Evolutionary conservation across 2,329 filamentous ascomycete genomes (phyloP).

Genomic region (Colletotrichum higginsianum): DNA sequence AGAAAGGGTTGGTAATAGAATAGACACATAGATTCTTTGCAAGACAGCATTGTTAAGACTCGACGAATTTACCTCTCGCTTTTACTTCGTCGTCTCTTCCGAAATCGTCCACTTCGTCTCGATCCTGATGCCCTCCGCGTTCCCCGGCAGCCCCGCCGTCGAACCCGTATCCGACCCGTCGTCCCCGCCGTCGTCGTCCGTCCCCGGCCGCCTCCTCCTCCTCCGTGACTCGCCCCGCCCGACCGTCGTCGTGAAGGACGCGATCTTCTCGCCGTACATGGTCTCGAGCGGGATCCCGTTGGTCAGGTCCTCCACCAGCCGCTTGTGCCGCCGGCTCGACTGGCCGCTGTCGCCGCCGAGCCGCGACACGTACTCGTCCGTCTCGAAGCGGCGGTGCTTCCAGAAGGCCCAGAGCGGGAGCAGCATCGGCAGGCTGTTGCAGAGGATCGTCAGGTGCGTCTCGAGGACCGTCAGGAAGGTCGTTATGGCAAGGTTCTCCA

Average conservation of each 20-base stretch:
- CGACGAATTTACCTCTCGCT: neutral
- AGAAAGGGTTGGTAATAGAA: no score
- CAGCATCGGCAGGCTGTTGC: constrained; percentile 46
- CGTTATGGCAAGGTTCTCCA: constrained; percentile 44
- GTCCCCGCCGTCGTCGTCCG: constrained; percentile 5
- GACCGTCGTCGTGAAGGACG: constrained; percentile 26
- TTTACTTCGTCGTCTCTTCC: constrained; percentile 27
- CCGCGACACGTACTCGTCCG: constrained; percentile 27
- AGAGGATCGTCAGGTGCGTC: constrained; percentile 45
- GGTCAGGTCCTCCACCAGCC: constrained; percentile 32
- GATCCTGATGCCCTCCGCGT: constrained; percentile 25
- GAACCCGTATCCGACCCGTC: constrained; percentile 24
- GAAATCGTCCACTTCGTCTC: constrained; percentile 35
- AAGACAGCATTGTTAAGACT: neutral
- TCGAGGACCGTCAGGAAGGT: constrained; percentile 47
- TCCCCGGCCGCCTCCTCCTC: constrained; percentile 5
- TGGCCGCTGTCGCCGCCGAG: constrained; percentile 22
- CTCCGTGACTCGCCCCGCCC: neutral
- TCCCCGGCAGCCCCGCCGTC: constrained; percentile 19
- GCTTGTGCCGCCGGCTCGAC: constrained; percentile 22
- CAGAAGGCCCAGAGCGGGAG: constrained; percentile 27
- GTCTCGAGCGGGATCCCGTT: constrained; percentile 31
- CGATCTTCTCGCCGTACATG: constrained; percentile 26
- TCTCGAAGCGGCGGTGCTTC: constrained; percentile 31
- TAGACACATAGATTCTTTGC: no score